Conservation (phyloP, 176 grass and related monocot species). For the Paspalum vaginatum region DNA sequence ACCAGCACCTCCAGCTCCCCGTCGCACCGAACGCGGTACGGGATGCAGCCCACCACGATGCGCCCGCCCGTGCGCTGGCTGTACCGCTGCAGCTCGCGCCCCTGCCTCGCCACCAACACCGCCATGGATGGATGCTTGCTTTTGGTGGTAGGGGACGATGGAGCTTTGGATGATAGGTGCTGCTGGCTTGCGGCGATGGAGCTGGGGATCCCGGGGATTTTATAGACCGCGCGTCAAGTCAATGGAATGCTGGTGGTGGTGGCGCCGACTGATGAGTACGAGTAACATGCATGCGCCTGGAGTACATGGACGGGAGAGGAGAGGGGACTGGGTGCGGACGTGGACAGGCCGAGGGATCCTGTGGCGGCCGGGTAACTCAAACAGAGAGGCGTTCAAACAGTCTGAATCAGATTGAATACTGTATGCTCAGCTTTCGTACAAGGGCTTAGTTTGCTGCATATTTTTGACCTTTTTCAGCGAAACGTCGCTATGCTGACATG, state of each 20-base stretch:
- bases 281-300: constrained; percentile 46
- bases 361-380: not conserved
- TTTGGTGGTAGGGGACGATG: not conserved
- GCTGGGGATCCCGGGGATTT: constrained; percentile 21
- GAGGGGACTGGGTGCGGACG: not conserved
- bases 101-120: constrained; percentile 83
- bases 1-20: constrained; percentile 77
- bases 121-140: constrained; percentile 39
- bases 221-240: constrained; percentile 40
- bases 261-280: not conserved
- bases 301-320: constrained; percentile 12
- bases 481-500: not conserved
- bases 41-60: constrained; percentile 93
- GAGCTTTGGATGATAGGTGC: not conserved
- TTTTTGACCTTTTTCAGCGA: not conserved
- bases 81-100: constrained; percentile 92
- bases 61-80: constrained; percentile 58
- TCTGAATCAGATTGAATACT: not conserved
- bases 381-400: too few species aligned
- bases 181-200: constrained; percentile 43
- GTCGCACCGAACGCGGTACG: constrained; percentile 55
- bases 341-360: constrained; percentile 35
- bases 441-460: not conserved
- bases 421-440: not conserved
- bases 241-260: constrained; percentile 17